Evolutionary conservation across 2,329 filamentous ascomycete species (phyloP), one percentile per base, ranked within the genome.

Genomic region (Blastomyces gilchristii): DNA sequence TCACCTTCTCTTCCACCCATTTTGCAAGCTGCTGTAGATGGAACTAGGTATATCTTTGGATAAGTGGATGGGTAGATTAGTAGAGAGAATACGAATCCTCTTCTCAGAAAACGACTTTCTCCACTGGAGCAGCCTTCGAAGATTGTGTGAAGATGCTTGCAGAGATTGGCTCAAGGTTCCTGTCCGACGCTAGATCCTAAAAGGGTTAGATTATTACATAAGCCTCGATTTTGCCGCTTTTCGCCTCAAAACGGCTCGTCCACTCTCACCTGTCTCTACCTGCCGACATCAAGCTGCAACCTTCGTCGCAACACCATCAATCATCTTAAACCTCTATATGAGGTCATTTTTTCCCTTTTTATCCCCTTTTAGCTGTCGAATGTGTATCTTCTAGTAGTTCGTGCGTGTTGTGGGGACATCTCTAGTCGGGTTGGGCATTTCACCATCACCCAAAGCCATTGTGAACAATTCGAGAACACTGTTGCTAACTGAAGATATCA

Each of bases 1-100:
- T 52, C 72, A 85, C 86, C 86, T 80, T 87, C 84, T 83, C 86
- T 83, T 76, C 84, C 86, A 79, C 86, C 86, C 86, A 88, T 89
- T 67, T 69, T 81, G 69, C 64, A 61, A 25, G 43, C 11, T 57
- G 34, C 5, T 58, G 39, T 45, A 3, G 34, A 31, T 58, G 54
- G 54, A 58, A 22, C 41, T 53, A 8, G 18, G 25, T 28, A 31
- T 41, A 43, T 37, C n/a, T 18, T 54, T 68, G 65, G 60, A 47
- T 7, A 50, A 58, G 39, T 8, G 39, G 43, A 49, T 49, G 58
- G 18, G 18, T 49, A 49, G 25, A 49, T 18, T 37, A 34, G 14
- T 43, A 59, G 31, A 18, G 28, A 28, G 34, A 43, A 41, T 25
- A 16, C 37, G 25, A 31, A 45, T 39, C 9, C n/a, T 56, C 53